Base-by-base conservation (phyloP, 2,329 filamentous ascomycete genomes). In the Apiospora pterosperma region DNA sequence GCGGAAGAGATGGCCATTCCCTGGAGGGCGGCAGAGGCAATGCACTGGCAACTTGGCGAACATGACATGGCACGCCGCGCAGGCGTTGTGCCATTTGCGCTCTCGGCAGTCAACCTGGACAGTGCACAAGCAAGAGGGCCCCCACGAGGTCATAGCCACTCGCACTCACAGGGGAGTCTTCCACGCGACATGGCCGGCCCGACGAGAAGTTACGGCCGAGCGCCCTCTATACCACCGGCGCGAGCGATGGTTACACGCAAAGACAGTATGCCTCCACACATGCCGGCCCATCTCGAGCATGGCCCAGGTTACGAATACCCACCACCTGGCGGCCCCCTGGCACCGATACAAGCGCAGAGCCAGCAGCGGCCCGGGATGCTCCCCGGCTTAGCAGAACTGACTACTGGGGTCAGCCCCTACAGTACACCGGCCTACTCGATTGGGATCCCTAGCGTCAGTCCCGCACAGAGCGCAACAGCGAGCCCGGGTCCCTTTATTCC, bases 1-100 rank as follows among this genome's bases (percentile, higher is more conserved):
- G 93, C 94, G 48, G 93, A 96, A 76, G 95, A 98, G 78, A 95
- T 99, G 90, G 90, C 89, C 36, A 90, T 97, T 64, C 96, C 95
- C 39, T 98, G 95, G 95, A 87, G 96, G 73, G 93, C 96, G 21
- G 95, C 92, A 59, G 95, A 99, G 79, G 94, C 93, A 5, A 97
- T 97, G 94, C 96, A 98, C 79, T 99, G 96, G 95, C 92, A 97
- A 74, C 84, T 99, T 63, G 95, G 95, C 67, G 93, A 97, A 76
- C 84, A 89, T 71, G 96, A 98, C 72, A 98, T 99, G 93, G 94
- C 94, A 59, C 88, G 91, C 67, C 90, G 95, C 65, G 95, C 95
- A 48, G 96, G 96, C 55, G 93, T 96, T 41, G 90, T 92, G 8
- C 93, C 95, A 1, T 97, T 97, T 78, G 88, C 89, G 3, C 81